phyloP scores from a whole-genome alignment of 345 rosid genomes.

The Boechera retrofracta region DNA sequence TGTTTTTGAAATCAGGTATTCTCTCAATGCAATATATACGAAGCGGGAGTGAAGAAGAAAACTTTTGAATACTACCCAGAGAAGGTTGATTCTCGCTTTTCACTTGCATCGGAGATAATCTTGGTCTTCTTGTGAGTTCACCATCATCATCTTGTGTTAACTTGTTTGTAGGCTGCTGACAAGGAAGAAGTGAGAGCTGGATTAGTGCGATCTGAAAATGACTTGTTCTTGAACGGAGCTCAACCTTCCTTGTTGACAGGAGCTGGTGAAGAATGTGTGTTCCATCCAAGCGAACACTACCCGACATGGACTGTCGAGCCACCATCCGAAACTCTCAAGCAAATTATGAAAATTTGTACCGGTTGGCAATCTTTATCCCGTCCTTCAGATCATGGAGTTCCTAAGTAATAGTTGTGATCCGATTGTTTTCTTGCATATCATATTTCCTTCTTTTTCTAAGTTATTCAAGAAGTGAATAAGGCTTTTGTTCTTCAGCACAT shows the following conservation, averaged over 20 bases:
- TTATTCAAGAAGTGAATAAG: constrained; percentile 8
- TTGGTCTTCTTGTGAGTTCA: constrained; percentile 15
- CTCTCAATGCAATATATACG: constrained; percentile 93
- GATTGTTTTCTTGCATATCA: constrained; percentile 1
- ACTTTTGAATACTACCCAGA: constrained; percentile 83
- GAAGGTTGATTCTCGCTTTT: constrained; percentile 57
- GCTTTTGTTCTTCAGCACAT: constrained; percentile 25
- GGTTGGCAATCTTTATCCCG: constrained; percentile 71
- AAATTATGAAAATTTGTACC: constrained; percentile 55
- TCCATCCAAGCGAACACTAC: constrained; percentile 65
- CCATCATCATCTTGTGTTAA: constrained; percentile 16
- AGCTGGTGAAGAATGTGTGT: constrained; percentile 49
- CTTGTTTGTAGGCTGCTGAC: constrained; percentile 58
- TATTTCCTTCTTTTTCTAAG: background rate
- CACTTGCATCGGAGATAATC: constrained; percentile 14
- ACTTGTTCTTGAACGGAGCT: constrained; percentile 65
- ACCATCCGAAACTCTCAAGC: constrained; percentile 62
- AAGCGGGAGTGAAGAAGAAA: constrained; percentile 85
- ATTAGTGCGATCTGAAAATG: constrained; percentile 65
- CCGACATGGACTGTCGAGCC: constrained; percentile 65
- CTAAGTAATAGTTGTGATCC: constrained; percentile 32
- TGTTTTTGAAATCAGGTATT: constrained; percentile 58
- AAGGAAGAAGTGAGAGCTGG: constrained; percentile 62
- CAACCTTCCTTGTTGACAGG: constrained; percentile 51
- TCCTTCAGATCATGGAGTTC: constrained; percentile 47